Evolutionary conservation across 2,329 filamentous ascomycete species (phyloP).

Genomic region (Scorias spongiosa): DNA sequence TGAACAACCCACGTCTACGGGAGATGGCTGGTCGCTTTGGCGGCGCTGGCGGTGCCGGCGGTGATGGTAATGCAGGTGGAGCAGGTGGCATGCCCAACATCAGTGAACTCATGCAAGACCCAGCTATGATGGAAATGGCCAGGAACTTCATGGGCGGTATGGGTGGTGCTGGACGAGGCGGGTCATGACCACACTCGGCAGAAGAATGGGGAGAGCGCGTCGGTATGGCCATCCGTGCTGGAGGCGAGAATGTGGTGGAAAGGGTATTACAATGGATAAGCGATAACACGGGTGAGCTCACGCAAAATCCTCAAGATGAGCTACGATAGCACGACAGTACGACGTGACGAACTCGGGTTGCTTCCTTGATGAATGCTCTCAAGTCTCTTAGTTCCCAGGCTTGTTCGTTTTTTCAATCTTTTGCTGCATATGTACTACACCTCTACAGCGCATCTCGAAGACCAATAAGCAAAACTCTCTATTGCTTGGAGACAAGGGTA

Average conservation of each 20-base stretch:
- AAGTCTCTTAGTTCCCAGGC: too few relatives aligned
- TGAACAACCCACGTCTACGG: slow-evolving; percentile 80
- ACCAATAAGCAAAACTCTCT: too few relatives aligned
- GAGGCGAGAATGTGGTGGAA: neutral
- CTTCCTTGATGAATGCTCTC: too few relatives aligned
- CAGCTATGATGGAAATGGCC: slow-evolving; percentile 79
- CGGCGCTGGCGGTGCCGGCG: slow-evolving; percentile 27
- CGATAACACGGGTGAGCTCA: neutral
- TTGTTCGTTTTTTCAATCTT: too few relatives aligned
- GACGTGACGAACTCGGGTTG: too few relatives aligned
- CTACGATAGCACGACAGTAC: neutral
- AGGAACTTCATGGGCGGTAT: slow-evolving; percentile 52
- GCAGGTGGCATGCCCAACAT: slow-evolving; percentile 71
- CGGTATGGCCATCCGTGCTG: neutral
- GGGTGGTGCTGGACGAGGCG: slow-evolving; percentile 7
- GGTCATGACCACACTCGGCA: neutral
- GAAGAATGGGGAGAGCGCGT: neutral
- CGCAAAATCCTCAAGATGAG: neutral
- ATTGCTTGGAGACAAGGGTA: too few relatives aligned
- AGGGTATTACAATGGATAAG: neutral
- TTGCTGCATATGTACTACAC: too few relatives aligned
- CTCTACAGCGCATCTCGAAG: too few relatives aligned
- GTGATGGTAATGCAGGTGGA: slow-evolving; percentile 17
- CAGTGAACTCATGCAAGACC: slow-evolving; percentile 75
- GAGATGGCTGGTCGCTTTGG: slow-evolving; percentile 76